These are phyloP conservation scores for Cytospora paraplurivora DNA, from an alignment of 2,329 filamentous ascomycete genomes.

Conservation along the genomic window DNA sequence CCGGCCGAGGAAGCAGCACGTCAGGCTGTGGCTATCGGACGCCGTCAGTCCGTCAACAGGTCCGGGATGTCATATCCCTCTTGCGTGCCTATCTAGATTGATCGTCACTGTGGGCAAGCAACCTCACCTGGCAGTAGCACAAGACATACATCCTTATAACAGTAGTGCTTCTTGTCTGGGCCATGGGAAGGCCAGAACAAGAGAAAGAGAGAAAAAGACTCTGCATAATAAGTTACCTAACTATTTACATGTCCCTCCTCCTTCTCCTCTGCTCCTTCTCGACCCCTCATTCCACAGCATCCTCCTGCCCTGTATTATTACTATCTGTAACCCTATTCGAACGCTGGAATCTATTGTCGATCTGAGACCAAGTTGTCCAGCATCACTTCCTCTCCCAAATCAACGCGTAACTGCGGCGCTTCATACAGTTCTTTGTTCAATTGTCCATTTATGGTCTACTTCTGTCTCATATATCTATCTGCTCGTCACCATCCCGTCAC, in stretches of 20 bases:
- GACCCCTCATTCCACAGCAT: neutral
- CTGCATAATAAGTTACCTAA: neutral
- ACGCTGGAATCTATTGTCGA: neutral
- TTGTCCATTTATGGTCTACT: neutral
- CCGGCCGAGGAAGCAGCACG: neutral
- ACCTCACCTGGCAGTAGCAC: slow-evolving; percentile 1
- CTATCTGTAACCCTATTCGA: neutral
- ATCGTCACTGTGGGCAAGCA: slow-evolving; percentile 1
- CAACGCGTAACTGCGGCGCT: neutral
- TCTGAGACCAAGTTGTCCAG: neutral
- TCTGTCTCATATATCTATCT: neutral
- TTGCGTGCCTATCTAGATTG: neutral
- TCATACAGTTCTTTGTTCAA: neutral
- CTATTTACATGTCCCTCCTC: neutral
- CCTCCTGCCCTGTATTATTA: neutral
- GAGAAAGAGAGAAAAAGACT: neutral
- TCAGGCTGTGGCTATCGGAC: slow-evolving; percentile 3
- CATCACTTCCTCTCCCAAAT: neutral
- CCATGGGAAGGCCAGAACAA: neutral
- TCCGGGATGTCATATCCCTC: slow-evolving; percentile 1
- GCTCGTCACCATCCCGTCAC: neutral
- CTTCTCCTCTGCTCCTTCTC: neutral
- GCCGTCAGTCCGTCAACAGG: neutral
- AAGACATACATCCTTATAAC: neutral
- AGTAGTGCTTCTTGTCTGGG: neutral